Percentiles rank a stretch among this genome's conserved stretches.
Evolutionary conservation across 1,139 yeast species (phyloP).

Genomic region (Magnusiomyces paraingens): DNA sequence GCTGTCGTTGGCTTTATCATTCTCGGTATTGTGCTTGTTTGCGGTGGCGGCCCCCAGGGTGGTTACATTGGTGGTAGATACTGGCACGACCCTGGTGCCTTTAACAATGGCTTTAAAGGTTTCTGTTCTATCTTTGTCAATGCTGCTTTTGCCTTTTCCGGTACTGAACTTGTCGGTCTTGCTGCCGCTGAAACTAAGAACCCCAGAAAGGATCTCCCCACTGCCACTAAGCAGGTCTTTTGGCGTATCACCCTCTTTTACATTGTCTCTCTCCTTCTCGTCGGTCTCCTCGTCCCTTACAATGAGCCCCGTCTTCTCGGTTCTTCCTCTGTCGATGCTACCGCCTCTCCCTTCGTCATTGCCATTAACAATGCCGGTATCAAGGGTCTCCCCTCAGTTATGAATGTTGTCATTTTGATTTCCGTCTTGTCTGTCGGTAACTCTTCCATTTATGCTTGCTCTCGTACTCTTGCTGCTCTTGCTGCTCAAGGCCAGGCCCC

Average conservation of each 20-base stretch:
- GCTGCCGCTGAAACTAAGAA: conserved; percentile 78
- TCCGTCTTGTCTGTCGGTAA: conserved; percentile 73
- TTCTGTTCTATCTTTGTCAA: conserved; percentile 70
- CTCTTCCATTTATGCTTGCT: conserved; percentile 69
- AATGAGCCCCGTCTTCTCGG: conserved; percentile 43
- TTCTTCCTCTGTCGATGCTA: conserved; percentile 44
- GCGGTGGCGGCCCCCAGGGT: conserved; percentile 62
- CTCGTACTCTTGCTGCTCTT: conserved; percentile 75
- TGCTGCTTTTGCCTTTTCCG: conserved; percentile 83
- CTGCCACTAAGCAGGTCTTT: conserved; percentile 62
- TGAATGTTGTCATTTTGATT: conserved; percentile 65
- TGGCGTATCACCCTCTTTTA: conserved; percentile 68
- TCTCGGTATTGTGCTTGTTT: conserved; percentile 48
- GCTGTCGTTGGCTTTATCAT: conserved; percentile 61
- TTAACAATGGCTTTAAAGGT: conserved; percentile 65
- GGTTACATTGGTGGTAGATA: conserved; percentile 53
- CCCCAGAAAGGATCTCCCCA: conserved; percentile 60
- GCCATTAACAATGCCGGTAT: conserved; percentile 56
- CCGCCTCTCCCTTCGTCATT: conserved; percentile 71
- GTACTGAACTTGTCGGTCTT: conserved; percentile 71
- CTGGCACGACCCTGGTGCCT: conserved; percentile 63
- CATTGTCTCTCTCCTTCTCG: conserved; percentile 50
- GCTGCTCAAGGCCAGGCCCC: conserved; percentile 85
- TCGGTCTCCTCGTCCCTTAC: conserved; percentile 63
- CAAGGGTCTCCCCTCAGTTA: conserved; percentile 56